Conservation (phyloP, 257 asterid genomes). For the Echium plantagineum region DNA sequence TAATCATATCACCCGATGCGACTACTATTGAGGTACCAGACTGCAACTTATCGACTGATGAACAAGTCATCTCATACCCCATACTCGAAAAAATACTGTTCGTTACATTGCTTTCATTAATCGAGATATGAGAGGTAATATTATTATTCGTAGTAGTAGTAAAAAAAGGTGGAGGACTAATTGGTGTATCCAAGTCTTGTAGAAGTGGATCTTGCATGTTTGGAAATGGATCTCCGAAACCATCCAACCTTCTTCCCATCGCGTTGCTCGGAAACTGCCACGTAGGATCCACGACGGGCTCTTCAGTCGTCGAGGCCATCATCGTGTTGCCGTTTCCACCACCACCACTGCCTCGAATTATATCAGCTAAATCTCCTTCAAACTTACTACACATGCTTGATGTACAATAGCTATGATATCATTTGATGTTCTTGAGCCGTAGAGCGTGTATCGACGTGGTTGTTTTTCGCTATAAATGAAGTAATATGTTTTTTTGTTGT, state of each 20-base stretch:
- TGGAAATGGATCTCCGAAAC: conserved; percentile 72
- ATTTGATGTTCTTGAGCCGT: conserved; percentile 13
- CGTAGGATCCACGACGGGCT: neutral
- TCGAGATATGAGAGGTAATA: neutral
- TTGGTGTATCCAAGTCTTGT: conserved; percentile 20
- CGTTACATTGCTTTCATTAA: conserved; percentile 1
- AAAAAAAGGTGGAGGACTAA: conserved; percentile 13
- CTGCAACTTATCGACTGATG: conserved; percentile 26
- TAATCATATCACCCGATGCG: conserved; percentile 18
- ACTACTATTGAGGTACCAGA: conserved; percentile 10
- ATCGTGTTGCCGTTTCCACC: conserved; percentile 10
- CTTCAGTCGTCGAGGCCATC: neutral
- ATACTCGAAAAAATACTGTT: conserved; percentile 51
- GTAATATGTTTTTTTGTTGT: conserved; percentile 11
- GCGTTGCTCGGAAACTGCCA: conserved; percentile 47
- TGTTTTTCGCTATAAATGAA: conserved; percentile 23
- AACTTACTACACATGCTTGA: conserved; percentile 36
- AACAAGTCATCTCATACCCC: conserved; percentile 69
- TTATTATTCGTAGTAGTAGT: conserved; percentile 9
- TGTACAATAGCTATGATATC: conserved; percentile 2
- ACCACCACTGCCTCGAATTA: conserved; percentile 39
- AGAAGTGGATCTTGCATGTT: conserved; percentile 65
- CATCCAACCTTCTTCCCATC: conserved; percentile 30
- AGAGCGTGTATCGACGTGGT: too few species aligned
- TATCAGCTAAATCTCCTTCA: conserved; percentile 72